Percentiles rank a stretch among this genome's conserved stretches.
These are phyloP conservation scores for Trichoderma reesei DNA, from an alignment of 495 filamentous ascomycete genomes.

Conservation along the genomic window DNA sequence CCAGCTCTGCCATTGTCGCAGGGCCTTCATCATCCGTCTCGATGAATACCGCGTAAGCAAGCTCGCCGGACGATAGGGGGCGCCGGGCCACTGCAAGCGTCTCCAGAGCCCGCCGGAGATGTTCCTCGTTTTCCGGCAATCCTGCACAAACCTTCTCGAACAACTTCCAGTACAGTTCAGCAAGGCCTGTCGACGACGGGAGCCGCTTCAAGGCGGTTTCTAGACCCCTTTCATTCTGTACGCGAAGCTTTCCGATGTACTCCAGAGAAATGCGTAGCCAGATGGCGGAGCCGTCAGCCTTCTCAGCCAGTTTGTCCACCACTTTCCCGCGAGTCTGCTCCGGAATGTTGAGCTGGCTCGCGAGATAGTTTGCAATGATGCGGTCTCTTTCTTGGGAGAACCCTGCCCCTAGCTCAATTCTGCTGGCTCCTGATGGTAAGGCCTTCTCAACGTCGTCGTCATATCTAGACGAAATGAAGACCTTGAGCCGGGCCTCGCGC, in stretches of 20 bases:
- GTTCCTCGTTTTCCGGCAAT: not conserved
- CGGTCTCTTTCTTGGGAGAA: not conserved
- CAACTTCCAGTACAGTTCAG: not conserved
- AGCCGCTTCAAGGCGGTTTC: not conserved
- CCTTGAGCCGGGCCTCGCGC: not conserved
- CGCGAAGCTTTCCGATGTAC: not conserved
- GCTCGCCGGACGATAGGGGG: slow-evolving; percentile 9
- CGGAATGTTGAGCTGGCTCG: not conserved
- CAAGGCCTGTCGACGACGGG: not conserved
- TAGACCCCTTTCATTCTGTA: not conserved
- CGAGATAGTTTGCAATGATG: not conserved
- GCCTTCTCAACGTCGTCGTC: not conserved
- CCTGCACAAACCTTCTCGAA: not conserved
- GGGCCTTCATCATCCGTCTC: not conserved
- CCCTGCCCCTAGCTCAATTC: not conserved
- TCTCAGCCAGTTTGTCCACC: slow-evolving; percentile 8
- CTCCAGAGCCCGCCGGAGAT: slow-evolving; percentile 10
- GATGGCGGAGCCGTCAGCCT: slow-evolving; percentile 12
- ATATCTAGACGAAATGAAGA: slow-evolving; percentile 12
- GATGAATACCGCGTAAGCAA: slow-evolving; percentile 10
- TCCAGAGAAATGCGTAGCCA: slow-evolving; percentile 10
- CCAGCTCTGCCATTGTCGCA: slow-evolving; percentile 8
- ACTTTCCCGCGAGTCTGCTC: not conserved
- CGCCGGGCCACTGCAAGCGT: slow-evolving; percentile 10
- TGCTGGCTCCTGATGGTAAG: not conserved